These are phyloP conservation scores for Fomitopsis schrenkii DNA, from an alignment of 1,284 basidiomycete species.

Conservation along the genomic window DNA sequence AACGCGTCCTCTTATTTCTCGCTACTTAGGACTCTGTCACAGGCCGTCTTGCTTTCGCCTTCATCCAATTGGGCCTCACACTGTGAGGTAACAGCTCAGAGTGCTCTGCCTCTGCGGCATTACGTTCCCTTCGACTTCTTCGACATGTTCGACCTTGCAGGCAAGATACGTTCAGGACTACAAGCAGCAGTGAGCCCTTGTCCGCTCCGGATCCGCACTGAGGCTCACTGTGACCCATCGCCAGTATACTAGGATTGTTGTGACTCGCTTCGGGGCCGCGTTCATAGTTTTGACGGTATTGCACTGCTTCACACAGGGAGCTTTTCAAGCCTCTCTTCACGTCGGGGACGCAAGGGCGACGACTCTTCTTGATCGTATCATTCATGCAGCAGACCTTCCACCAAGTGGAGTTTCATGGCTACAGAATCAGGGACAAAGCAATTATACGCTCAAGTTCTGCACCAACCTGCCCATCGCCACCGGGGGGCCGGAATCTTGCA, in stretches of 20 bases:
- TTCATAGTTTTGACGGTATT: conserved; percentile 42
- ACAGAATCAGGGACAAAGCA: conserved; percentile 23
- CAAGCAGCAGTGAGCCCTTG: not conserved
- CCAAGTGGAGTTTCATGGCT: conserved; percentile 36
- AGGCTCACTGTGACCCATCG: not conserved
- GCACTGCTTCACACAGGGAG: conserved; percentile 30
- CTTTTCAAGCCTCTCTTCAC: conserved; percentile 47
- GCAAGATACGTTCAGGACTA: not conserved
- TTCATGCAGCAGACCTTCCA: conserved; percentile 35
- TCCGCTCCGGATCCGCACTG: not conserved
- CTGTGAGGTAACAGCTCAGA: not conserved
- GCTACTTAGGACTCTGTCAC: not conserved
- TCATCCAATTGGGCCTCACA: not conserved
- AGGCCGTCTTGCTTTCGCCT: not conserved
- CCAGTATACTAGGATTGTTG: conserved; percentile 31
- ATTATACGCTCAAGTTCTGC: conserved; percentile 41
- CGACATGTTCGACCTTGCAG: conserved; percentile 4
- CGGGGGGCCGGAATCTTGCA: conserved; percentile 9
- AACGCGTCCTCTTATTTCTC: not conserved
- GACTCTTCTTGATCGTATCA: conserved; percentile 34
- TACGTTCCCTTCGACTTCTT: not conserved
- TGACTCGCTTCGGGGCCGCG: conserved; percentile 34
- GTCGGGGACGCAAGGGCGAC: conserved; percentile 40
- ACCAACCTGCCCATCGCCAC: conserved; percentile 34
- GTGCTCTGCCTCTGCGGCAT: not conserved